Conservation (phyloP, 257 asterid genomes). For the Fraxinus pennsylvanica region DNA sequence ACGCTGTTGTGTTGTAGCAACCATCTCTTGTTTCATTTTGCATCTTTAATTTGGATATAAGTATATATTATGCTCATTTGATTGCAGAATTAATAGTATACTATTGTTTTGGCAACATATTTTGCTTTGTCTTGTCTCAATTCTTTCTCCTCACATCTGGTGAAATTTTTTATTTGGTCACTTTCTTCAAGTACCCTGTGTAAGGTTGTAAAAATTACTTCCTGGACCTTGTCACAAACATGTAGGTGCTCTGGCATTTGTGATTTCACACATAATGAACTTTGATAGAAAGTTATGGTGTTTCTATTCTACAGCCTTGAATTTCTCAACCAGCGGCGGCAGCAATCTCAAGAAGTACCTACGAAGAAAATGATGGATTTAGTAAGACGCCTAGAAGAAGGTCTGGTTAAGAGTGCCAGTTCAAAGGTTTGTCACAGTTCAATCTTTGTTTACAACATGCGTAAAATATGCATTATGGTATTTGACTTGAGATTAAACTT, state of each 20-base stretch:
- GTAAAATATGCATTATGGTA: neutral
- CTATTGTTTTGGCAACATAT: neutral
- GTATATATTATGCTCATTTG: constrained; percentile 1
- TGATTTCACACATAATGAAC: constrained; percentile 18
- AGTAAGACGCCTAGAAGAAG: constrained; percentile 82
- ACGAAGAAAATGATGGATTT: constrained; percentile 57
- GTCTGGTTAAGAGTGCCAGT: constrained; percentile 69
- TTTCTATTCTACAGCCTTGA: constrained; percentile 57
- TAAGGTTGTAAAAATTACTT: neutral
- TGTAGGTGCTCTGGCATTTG: constrained; percentile 10
- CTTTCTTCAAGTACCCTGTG: neutral
- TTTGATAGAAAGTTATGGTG: constrained; percentile 25
- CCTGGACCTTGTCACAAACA: neutral
- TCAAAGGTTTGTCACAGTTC: constrained; percentile 59
- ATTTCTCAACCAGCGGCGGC: constrained; percentile 62
- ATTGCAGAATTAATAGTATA: neutral
- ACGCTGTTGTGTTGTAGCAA: neutral
- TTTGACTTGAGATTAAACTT: neutral
- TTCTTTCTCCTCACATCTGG: constrained; percentile 8
- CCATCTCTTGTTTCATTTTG: constrained; percentile 2
- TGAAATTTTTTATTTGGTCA: neutral
- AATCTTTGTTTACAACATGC: constrained; percentile 9
- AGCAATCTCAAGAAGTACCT: constrained; percentile 58
- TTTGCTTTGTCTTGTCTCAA: neutral
- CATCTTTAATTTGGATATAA: constrained; percentile 8